phyloP scores from a whole-genome alignment of 192 early-diverging fungal genomes.

The Umbelopsis sp. region DNA sequence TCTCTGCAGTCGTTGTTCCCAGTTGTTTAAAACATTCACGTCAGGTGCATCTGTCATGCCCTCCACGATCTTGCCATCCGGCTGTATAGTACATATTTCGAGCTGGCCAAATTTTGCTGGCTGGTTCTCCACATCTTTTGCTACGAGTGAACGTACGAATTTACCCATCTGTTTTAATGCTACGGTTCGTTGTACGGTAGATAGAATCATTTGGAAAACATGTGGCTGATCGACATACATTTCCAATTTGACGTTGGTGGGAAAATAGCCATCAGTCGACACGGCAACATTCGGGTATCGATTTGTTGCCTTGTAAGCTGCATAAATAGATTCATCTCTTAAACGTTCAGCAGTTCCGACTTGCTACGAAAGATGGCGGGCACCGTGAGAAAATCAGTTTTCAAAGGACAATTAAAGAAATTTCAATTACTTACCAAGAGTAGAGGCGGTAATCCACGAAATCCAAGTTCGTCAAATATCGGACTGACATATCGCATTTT shows the following conservation, averaged over 20 bases:
- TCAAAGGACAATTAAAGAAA: not conserved
- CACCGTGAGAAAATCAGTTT: slow-evolving; percentile 5
- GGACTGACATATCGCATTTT: slow-evolving; percentile 48
- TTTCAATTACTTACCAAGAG: slow-evolving; percentile 36
- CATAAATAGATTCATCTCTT: slow-evolving; percentile 48
- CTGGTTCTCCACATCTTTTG: not conserved
- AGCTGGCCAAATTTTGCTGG: not conserved
- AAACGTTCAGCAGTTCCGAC: slow-evolving; percentile 45
- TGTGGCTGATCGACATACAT: slow-evolving; percentile 55
- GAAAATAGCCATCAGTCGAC: not conserved
- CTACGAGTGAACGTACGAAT: slow-evolving; percentile 9
- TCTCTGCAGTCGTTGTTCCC: not conserved
- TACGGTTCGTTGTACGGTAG: slow-evolving; percentile 13
- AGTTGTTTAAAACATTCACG: not conserved
- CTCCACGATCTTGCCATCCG: not conserved
- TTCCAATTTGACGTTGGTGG: slow-evolving; percentile 40
- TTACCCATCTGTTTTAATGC: slow-evolving; percentile 22
- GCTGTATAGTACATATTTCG: slow-evolving; percentile 1
- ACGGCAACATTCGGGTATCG: not conserved
- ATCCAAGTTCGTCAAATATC: slow-evolving; percentile 31
- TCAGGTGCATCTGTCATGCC: not conserved
- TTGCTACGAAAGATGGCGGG: slow-evolving; percentile 27
- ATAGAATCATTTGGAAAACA: slow-evolving; percentile 42
- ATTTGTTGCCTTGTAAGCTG: slow-evolving; percentile 38
- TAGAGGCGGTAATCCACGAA: slow-evolving; percentile 44